phyloP scores from a whole-genome alignment of 2,329 filamentous ascomycete species.

The Xylaria sp. region DNA sequence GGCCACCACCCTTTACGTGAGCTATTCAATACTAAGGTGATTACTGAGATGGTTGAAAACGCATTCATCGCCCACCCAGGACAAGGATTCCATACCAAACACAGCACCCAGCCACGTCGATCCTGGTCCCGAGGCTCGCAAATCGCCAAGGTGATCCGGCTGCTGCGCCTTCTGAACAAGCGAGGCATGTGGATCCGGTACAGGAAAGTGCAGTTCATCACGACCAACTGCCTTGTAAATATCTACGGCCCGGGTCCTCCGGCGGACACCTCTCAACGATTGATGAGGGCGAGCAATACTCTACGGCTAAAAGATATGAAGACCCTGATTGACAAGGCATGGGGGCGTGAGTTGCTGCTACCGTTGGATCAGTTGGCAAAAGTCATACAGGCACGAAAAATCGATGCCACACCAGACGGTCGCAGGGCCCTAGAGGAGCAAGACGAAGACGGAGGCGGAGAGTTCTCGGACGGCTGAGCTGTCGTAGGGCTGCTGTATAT shows the following conservation, averaged over 20 bases:
- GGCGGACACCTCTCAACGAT: constrained; percentile 36
- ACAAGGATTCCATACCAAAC: constrained; percentile 20
- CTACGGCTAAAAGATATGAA: constrained; percentile 50
- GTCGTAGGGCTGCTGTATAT: not conserved
- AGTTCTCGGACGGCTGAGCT: not conserved
- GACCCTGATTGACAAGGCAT: constrained; percentile 51
- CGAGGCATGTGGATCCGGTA: constrained; percentile 46
- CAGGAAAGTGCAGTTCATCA: constrained; percentile 41
- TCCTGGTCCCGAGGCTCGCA: constrained; percentile 41
- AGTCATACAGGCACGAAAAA: constrained; percentile 41
- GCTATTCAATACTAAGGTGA: constrained; percentile 56
- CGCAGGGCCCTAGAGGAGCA: not conserved
- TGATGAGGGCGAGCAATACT: constrained; percentile 41
- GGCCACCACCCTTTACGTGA: constrained; percentile 58
- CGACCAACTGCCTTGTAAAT: constrained; percentile 47
- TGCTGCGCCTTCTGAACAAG: constrained; percentile 49
- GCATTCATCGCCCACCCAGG: constrained; percentile 55
- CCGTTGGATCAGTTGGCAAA: constrained; percentile 42
- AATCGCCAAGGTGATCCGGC: constrained; percentile 47
- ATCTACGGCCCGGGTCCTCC: constrained; percentile 48
- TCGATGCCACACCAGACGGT: constrained; percentile 5
- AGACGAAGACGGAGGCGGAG: not conserved
- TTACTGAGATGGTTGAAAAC: constrained; percentile 57
- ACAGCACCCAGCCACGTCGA: constrained; percentile 13
- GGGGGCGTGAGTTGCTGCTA: constrained; percentile 50